Evolutionary conservation across 495 filamentous ascomycete genomes (phyloP), one percentile per base, ranked within the genome.

Genomic region (Venustampulla echinocandica): DNA sequence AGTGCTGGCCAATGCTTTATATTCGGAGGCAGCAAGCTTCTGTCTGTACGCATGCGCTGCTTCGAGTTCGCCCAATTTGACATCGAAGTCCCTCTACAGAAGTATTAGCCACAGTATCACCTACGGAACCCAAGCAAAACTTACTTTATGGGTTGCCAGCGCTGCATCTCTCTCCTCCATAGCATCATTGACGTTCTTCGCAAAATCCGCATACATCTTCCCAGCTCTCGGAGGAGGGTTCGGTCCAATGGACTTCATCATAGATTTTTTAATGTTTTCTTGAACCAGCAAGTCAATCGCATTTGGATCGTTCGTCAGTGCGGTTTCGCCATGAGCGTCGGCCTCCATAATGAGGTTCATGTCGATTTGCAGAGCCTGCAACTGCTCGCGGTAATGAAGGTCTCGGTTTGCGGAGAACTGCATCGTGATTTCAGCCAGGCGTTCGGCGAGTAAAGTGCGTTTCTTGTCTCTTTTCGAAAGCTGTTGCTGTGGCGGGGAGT

Each of bases 381-480:
- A 74, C 61, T 96, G 87, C 55, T 90, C 83, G 42, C 88, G 83
- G 65, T 93, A 98, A 54, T 89, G 76, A 35, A 71, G 68, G 58
- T 95, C 87, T 42, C 85, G 79, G 59, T 94, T 86, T 44, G 83
- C 79, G 45, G 76, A 74, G 67, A 94, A 89, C 49, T 79, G 77
- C 41, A 76, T 76, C 19, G 80, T 79, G 53, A 96, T 76, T 36
- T 81, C 74, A 15, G 73, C 69, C 19, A 95, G 74, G 24, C 82
- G 80, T 28, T 94, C 90, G 22, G 77, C 72, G 42, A 97, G 74
- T 41, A 77, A 73, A 47, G 82, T 84, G 44, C 90, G 82, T 49
- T 85, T 79, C 61, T 94, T 92, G 69, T 97, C 90, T 56, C 87
- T 77, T 70, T 98, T 98, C 3, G 89, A 87, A 23, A 71, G 69